Evolutionary conservation across 108 stramenopile genomes (phyloP).

Genomic region (Chaetoceros muelleri): DNA sequence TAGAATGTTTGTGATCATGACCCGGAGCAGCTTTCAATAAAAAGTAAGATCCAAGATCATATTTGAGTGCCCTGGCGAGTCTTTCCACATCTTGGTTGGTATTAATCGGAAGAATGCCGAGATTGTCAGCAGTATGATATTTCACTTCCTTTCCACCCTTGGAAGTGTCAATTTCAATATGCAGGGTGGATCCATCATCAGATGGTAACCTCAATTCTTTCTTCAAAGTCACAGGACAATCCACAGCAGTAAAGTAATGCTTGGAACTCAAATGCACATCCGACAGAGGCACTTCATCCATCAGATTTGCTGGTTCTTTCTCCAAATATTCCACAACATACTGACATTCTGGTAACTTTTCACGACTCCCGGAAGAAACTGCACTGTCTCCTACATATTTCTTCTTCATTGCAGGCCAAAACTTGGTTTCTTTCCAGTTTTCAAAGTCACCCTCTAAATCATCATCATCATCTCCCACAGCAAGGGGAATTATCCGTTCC

Average conservation of each 20-base stretch:
- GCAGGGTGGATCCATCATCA: constrained; percentile 82
- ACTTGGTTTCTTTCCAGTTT: constrained; percentile 75
- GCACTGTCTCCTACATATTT: constrained; percentile 22
- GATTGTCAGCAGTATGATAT: constrained; percentile 94
- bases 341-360: constrained; percentile 40
- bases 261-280: constrained; percentile 57
- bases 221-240: constrained; percentile 52
- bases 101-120: constrained; percentile 88
- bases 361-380: constrained; percentile 3
- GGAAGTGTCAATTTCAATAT: constrained; percentile 90
- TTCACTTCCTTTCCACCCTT: constrained; percentile 21
- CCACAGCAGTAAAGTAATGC: constrained; percentile 66
- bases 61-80: constrained; percentile 56
- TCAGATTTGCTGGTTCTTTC: neutral
- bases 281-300: constrained; percentile 15
- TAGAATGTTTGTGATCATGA: constrained; percentile 62
- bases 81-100: constrained; percentile 41
- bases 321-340: constrained; percentile 44
- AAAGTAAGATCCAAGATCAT: constrained; percentile 50
- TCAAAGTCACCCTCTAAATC: constrained; percentile 97
- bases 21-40: constrained; percentile 14
- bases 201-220: constrained; percentile 67
- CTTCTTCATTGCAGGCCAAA: constrained; percentile 65
- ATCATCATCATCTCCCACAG: constrained; percentile 92
- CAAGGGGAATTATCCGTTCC: constrained; percentile 46